phyloP scores from a whole-genome alignment of 2,329 filamentous ascomycete species.

The Fusarium humuli region DNA sequence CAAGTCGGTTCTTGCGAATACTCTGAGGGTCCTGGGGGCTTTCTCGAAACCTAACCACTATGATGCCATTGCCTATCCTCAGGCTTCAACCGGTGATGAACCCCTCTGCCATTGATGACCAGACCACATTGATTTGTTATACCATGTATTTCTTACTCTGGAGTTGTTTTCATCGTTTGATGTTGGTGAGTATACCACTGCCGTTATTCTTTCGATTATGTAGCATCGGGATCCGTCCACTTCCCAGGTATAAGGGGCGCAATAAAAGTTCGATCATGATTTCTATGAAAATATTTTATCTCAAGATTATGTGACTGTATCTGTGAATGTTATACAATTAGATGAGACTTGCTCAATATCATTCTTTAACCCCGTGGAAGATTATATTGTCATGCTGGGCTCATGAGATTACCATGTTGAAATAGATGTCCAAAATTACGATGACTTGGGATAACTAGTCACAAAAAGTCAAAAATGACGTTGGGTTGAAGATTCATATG shows the following conservation, averaged over 20 bases:
- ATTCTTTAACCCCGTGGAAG: constrained; percentile 5
- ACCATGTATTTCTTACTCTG: constrained; percentile 30
- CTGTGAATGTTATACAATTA: constrained; percentile 10
- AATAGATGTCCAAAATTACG: background rate
- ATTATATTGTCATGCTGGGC: background rate
- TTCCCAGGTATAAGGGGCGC: constrained; percentile 44
- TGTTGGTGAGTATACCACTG: constrained; percentile 47
- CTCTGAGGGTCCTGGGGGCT: constrained; percentile 55
- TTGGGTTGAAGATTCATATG: background rate
- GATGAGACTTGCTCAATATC: constrained; percentile 14
- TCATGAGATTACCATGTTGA: background rate
- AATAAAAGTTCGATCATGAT: constrained; percentile 47
- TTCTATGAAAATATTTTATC: constrained; percentile 4
- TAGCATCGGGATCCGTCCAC: constrained; percentile 34
- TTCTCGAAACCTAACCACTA: constrained; percentile 43
- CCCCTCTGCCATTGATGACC: constrained; percentile 27
- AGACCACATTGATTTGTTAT: constrained; percentile 31
- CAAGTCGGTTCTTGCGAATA: constrained; percentile 52
- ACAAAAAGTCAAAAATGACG: constrained; percentile 16
- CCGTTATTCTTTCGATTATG: constrained; percentile 41
- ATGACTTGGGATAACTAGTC: background rate
- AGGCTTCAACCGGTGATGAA: constrained; percentile 34
- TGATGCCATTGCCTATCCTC: constrained; percentile 34
- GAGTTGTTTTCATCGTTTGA: constrained; percentile 38
- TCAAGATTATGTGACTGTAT: background rate